Evolutionary conservation across 2,329 filamentous ascomycete species (phyloP), one percentile per base, ranked within the genome.

Genomic region (Lizonia empirigonia): DNA sequence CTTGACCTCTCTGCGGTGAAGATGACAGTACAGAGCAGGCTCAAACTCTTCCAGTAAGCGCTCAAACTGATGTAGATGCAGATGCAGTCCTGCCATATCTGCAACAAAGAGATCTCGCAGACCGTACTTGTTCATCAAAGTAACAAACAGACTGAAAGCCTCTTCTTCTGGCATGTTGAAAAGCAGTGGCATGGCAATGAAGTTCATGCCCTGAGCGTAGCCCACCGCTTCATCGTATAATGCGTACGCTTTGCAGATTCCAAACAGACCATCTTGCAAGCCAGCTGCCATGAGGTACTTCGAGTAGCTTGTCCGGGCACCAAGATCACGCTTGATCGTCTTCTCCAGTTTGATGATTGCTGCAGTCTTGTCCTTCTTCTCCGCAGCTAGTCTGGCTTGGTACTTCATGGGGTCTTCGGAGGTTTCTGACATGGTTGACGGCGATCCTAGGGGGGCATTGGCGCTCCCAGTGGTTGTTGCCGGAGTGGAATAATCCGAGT

Each of bases 131-230:
- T 95, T 95, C 94, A 99, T 99, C 45, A 99, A 76, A 58, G 91
- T 87, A 15, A 97, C 91, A 20, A 99, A 83, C 15, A 99, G 79
- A 64, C 91, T 94, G 69, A 99, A 99, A 0, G 94, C 93, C 75
- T 99, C 94, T 69, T 96, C 91, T 75, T 97, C 93, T 2, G 92
- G 89, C 92, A 97, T 96, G 71, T 97, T 97, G 77, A 99, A 97
- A 1, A 99, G 79, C 15, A 99, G 74, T 19, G 95, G 94, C 91
- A 97, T 97, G 39, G 91, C 89, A 53, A 99, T 85, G 68, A 99
- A 99, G 70, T 97, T 99, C 89, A 99, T 97, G 69, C 94, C 94
- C 74, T 99, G 94, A 0, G 95, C 93, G 73, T 99, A 99, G 24
- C 94, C 93, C 27, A 99, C 94, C 7, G 82, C 88, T 67, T 96